Base-by-base conservation (phyloP, 257 asterid genomes). In the Solanum medicagineum region DNA sequence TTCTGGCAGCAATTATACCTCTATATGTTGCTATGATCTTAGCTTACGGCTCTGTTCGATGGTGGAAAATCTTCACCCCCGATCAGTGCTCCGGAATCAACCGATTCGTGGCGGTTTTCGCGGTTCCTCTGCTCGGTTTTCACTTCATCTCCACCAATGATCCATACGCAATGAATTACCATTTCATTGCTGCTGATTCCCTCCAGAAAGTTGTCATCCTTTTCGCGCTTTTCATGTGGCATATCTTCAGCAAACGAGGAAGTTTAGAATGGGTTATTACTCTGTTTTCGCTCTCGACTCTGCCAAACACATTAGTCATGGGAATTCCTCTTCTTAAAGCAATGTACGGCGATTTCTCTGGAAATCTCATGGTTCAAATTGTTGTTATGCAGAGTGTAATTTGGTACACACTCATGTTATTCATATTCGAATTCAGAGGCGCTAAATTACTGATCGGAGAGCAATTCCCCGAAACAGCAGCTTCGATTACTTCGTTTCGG, bases 1-100 rank as follows among this genome's bases (percentile, higher is more conserved):
- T 94, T 20, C 93, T 94, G 3, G 93, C 98, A 0, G 98, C 99
- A 1, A 91, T 94, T 13, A 40, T 96, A 70, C 99, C 99, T 0
- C 87, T 95, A 9, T 95, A 95, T 81, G 95, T 91, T 0, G 99
- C 99, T 49, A 94, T 95, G 99, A 81, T 95, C 54, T 90, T 95
- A 1, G 99, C 99, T 40, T 95, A 93, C 70, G 97, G 95, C 16
- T 94, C 98, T 0, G 99, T 96, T 4, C 59, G 87, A 5, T 96
- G 99, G 99, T 95, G 99, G 99, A 93, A 92, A 83, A 95, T 95
- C 85, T 95, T 95, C 91, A 95, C 99, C 7, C 98, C 99, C 0
- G 97, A 94, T 69, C 98, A 95, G 6, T 95, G 98, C 87, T 92
- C 99, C 0, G 99, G 99, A 13, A 95, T 95, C 85, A 95, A 95